Evolutionary conservation across 1,284 basidiomycete genomes (phyloP).

Genomic region (Sanguinoderma infundibulare): DNA sequence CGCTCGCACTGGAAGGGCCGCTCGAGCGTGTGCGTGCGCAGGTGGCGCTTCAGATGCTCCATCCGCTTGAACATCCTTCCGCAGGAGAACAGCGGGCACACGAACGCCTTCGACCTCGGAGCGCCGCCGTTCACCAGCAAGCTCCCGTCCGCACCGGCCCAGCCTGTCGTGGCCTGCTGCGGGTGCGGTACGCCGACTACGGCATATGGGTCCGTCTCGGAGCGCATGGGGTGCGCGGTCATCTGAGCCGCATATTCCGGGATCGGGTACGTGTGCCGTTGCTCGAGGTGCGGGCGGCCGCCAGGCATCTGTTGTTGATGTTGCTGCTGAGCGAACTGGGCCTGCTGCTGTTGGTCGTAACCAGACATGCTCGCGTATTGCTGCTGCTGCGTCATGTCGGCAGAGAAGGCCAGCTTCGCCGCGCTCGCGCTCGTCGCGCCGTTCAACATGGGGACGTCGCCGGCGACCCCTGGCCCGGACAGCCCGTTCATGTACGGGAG

Average conservation of each 20-base stretch:
- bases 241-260: constrained; percentile 8
- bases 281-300: constrained; percentile 10
- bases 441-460: not conserved
- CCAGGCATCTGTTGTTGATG: not conserved
- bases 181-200: constrained; percentile 7
- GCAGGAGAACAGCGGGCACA: constrained; percentile 82
- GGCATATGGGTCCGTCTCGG: constrained; percentile 28
- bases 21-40: constrained; percentile 90
- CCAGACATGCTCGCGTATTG: not conserved
- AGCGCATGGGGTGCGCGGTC: constrained; percentile 16
- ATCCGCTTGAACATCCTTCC: constrained; percentile 85
- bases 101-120: constrained; percentile 64
- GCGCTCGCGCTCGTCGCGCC: not conserved
- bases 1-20: constrained; percentile 76
- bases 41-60: constrained; percentile 87
- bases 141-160: constrained; percentile 22
- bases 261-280: constrained; percentile 13
- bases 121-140: constrained; percentile 17
- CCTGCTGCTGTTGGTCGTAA: constrained; percentile 7
- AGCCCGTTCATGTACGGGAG: constrained; percentile 18
- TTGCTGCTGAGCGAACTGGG: constrained; percentile 10
- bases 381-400: not conserved
- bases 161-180: not conserved
- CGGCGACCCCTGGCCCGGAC: constrained; percentile 22
- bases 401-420: constrained; percentile 1